Evolutionary conservation across 805 yeast species (phyloP).

Genomic region (Nakazawaea holstii): DNA sequence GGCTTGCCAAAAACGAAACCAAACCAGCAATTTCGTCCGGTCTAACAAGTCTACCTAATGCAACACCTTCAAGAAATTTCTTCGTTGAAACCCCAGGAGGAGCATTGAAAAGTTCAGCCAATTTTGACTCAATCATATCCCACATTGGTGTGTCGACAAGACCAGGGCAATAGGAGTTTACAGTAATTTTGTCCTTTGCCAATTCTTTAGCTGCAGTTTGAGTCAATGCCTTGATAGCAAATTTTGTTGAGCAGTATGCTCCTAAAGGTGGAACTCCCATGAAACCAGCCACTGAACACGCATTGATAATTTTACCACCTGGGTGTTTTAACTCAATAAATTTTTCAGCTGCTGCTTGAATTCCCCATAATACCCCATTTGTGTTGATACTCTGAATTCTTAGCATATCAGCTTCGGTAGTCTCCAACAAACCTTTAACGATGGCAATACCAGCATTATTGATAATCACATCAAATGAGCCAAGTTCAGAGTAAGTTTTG

Average conservation of each 20-base stretch:
- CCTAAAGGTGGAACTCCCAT: slow-evolving; percentile 26
- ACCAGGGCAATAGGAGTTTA: slow-evolving; percentile 37
- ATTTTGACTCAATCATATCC: slow-evolving; percentile 23
- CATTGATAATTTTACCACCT: slow-evolving; percentile 34
- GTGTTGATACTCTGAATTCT: slow-evolving; percentile 23
- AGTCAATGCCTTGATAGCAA: slow-evolving; percentile 31
- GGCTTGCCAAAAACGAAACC: slow-evolving; percentile 30
- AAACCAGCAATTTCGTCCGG: slow-evolving; percentile 31
- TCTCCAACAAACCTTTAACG: slow-evolving; percentile 21
- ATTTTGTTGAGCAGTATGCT: slow-evolving; percentile 29
- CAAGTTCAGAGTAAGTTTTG: slow-evolving; percentile 22
- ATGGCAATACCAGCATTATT: slow-evolving; percentile 32
- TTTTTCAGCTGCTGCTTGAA: slow-evolving; percentile 27
- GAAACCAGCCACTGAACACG: slow-evolving; percentile 30
- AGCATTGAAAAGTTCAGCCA: slow-evolving; percentile 21
- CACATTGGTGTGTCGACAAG: slow-evolving; percentile 33
- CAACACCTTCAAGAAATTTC: slow-evolving; percentile 21
- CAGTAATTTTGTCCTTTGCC: slow-evolving; percentile 30
- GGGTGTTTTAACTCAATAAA: slow-evolving; percentile 21
- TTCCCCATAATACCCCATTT: slow-evolving; percentile 27
- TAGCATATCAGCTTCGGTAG: slow-evolving; percentile 22
- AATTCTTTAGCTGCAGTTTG: slow-evolving; percentile 33
- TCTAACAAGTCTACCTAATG: slow-evolving; percentile 28
- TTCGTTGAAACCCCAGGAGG: slow-evolving; percentile 22
- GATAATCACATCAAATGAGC: slow-evolving; percentile 29